Evolutionary conservation across 257 asterid genomes (phyloP), one percentile per base, ranked within the genome.

Genomic region (Ocimum tenuiflorum): DNA sequence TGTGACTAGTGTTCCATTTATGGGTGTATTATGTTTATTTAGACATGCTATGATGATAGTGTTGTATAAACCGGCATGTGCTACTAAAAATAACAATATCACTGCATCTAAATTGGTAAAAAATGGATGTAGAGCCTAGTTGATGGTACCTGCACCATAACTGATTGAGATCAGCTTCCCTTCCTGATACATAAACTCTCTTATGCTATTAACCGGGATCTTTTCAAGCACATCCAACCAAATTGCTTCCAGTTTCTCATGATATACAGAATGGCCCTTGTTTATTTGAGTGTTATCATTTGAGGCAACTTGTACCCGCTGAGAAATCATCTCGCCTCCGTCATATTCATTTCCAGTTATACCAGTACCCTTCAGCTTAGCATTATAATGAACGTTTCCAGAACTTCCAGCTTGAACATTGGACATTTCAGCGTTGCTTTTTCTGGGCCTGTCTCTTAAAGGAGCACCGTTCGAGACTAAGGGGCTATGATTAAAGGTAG

Each of bases 141-240:
- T 45, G 33, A 49, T 24, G 76, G 60, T 91, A 91, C 98, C 98
- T 89, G 91, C 82, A 53, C 95, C 97, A 68, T 79, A 84, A 77
- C 82, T 80, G 78, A 90, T 78, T 0, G 96, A 86, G 68, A 80
- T 70, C 65, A 94, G 90, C 88, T 83, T 87, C 67, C 91, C 99
- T 85, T 94, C 95, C 45, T 67, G 82, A 77, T 76, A 71, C 88
- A 92, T 67, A 78, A 92, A 89, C 84, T 89, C 88, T 73, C 78
- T 81, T 49, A 92, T 50, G 80, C 78, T 78, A 76, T 78, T 78
- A 48, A 81, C 51, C 31, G 85, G 86, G 66, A 92, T 79, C 73
- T 77, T 86, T 66, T 68, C 82, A 73, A 92, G 89, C 75, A 89
- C 96, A 3, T 82, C 82, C 82, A 80, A 68, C 99, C 99, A 92